phyloP scores from a whole-genome alignment of 768 basidiomycete species.

The Pleurotus sapidus region DNA sequence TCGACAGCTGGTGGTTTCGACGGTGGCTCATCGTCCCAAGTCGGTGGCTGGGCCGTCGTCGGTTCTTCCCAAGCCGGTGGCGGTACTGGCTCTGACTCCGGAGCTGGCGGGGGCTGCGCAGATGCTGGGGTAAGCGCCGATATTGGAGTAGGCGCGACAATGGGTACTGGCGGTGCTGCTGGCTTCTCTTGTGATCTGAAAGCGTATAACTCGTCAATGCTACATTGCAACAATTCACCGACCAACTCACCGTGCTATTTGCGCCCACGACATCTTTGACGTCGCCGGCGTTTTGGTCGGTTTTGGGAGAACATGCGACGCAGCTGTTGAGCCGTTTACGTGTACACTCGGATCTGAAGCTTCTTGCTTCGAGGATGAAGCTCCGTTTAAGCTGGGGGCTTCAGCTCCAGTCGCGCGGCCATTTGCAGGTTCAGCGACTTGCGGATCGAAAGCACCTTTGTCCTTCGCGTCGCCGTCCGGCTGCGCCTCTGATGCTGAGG shows the following conservation, averaged over 20 bases:
- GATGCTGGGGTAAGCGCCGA: conserved; percentile 24
- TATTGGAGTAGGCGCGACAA: conserved; percentile 27
- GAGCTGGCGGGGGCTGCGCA: conserved; percentile 26
- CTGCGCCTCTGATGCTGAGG: conserved; percentile 18
- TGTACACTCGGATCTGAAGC: conserved; percentile 15
- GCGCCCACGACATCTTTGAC: conserved; percentile 83
- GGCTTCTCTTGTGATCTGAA: conserved; percentile 67
- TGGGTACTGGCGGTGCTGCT: conserved; percentile 29
- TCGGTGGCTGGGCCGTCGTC: conserved; percentile 61
- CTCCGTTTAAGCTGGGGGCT: neutral
- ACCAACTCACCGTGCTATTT: conserved; percentile 65
- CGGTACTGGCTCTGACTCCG: conserved; percentile 32
- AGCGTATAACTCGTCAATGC: conserved; percentile 8
- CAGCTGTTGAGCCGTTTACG: conserved; percentile 30
- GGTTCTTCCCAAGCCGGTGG: conserved; percentile 67
- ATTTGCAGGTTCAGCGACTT: neutral
- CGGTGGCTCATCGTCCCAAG: conserved; percentile 71
- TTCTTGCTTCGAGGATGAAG: conserved; percentile 6
- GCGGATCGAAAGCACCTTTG: neutral
- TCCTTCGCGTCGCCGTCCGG: conserved; percentile 7
- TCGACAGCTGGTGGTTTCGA: conserved; percentile 26
- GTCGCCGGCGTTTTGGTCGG: conserved; percentile 59
- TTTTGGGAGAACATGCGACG: conserved; percentile 1
- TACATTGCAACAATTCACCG: neutral
- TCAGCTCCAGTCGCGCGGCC: neutral